Evolutionary conservation across 2,329 filamentous ascomycete species (phyloP), one percentile per base, ranked within the genome.

Genomic region (Penicillium italicum): DNA sequence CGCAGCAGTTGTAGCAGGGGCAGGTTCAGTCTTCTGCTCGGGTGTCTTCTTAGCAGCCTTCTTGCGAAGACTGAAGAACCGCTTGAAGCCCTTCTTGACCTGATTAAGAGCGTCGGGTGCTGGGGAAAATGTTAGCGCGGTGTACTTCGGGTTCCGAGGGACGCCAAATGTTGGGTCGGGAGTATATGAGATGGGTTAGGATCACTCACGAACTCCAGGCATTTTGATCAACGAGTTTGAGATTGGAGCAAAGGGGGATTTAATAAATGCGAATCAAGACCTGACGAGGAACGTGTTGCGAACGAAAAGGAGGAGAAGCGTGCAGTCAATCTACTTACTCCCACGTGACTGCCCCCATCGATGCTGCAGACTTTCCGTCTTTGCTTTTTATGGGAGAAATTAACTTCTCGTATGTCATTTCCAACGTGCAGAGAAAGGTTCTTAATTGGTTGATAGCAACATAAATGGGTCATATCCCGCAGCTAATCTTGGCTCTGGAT

Each of bases 151-250:
- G 30, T 38, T 43, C 34, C 28, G n/a, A 26, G 16, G 22, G 11
- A 10, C n/a, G 16, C 22, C 30, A 20, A 36, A 41, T 28, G 20
- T 40, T 24, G 37, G 9, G 28, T 20, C 12, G 7, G 28, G n/a
- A 42, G 28, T 22, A 30, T 36, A 36, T 30, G 7, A n/a, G 34
- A 36, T 37, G 9, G 4, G 26, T 3, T 24, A 24, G 20, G 22
- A 10, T 24, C 33, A 55, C 53, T 55, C 16, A 55, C 53, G 53
- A 51, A 55, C 53, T 51, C 53, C 53, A 51, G 53, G 53, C 53
- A 55, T 55, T n/a, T 51, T 51, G 34, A 40, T 26, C 14, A 12
- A 18, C 16, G 24, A n/a, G 9, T 18, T 50, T 34, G 20, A 33
- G 28, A 26, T 26, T 16, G 8, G 28, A 24, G 8, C 10, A 34